Percentiles rank a stretch among this genome's conserved stretches.
Conservation (phyloP, 2,329 filamentous ascomycete species). For the Aspergillus sojae region DNA sequence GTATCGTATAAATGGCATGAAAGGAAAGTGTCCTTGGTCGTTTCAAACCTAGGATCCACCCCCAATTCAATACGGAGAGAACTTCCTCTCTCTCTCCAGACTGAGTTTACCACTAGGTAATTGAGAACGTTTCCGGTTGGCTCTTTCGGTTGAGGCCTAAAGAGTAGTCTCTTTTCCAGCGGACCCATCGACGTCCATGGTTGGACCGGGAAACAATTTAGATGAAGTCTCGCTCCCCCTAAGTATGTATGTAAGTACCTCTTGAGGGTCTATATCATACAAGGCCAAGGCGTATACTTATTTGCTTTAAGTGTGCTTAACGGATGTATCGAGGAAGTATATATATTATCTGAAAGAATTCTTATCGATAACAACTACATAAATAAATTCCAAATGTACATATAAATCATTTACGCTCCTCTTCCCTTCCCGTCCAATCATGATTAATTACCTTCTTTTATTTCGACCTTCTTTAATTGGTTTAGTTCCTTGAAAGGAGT, state of each 20-base stretch:
- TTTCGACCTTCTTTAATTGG: background rate
- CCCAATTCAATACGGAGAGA: background rate
- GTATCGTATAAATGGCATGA: background rate
- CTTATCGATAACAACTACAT: background rate
- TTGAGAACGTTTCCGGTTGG: background rate
- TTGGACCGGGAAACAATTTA: background rate
- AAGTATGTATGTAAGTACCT: background rate
- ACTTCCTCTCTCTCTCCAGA: background rate
- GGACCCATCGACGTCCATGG: background rate
- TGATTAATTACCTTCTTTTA: background rate
- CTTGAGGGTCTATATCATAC: background rate
- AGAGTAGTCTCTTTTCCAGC: background rate
- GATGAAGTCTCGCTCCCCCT: background rate
- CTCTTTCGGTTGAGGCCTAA: background rate
- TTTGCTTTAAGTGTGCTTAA: background rate
- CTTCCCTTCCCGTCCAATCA: conserved; percentile 8
- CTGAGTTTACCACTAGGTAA: background rate
- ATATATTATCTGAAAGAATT: background rate
- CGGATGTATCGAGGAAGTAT: background rate
- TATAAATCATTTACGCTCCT: background rate
- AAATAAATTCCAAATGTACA: background rate
- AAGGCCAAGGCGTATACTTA: background rate
- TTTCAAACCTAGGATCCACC: background rate
- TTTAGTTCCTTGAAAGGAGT: background rate
- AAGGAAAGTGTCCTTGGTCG: background rate